These are phyloP conservation scores for Diversispora epigaea DNA, from an alignment of 192 early-diverging fungal species.

Conservation along the genomic window DNA sequence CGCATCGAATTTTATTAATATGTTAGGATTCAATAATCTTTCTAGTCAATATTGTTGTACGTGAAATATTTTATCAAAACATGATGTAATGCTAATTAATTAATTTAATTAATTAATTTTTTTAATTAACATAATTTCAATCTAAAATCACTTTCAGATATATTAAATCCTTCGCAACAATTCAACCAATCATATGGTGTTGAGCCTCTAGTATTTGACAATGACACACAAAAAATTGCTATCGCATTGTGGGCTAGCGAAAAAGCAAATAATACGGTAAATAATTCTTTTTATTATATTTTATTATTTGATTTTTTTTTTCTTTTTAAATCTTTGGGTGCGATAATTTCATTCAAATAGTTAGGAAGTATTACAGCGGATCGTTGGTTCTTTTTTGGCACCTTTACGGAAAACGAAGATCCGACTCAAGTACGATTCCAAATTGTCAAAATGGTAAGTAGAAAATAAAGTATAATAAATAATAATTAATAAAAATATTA, in stretches of 20 bases:
- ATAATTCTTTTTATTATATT: neutral
- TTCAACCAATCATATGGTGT: neutral
- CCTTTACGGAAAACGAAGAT: constrained; percentile 17
- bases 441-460: constrained; percentile 32
- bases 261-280: constrained; percentile 28
- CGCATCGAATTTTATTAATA: constrained; percentile 17
- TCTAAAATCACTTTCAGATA: neutral
- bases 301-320: neutral
- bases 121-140: neutral
- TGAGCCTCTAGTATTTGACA: constrained; percentile 7
- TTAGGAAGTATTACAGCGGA: constrained; percentile 17
- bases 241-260: constrained; percentile 13
- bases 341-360: neutral
- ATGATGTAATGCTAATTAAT: neutral
- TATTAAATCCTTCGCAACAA: constrained; percentile 1
- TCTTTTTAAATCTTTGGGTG: neutral
- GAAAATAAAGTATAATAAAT: neutral
- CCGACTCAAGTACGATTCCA: constrained; percentile 19
- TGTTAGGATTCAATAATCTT: constrained; percentile 19
- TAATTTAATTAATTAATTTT: neutral
- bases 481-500: neutral
- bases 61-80: neutral
- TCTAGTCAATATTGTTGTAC: constrained; percentile 14
- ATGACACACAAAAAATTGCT: constrained; percentile 24
- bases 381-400: constrained; percentile 15